Evolutionary conservation across 495 filamentous ascomycete species (phyloP), one percentile per base, ranked within the genome.

Genomic region (Neurospora tetraspora): DNA sequence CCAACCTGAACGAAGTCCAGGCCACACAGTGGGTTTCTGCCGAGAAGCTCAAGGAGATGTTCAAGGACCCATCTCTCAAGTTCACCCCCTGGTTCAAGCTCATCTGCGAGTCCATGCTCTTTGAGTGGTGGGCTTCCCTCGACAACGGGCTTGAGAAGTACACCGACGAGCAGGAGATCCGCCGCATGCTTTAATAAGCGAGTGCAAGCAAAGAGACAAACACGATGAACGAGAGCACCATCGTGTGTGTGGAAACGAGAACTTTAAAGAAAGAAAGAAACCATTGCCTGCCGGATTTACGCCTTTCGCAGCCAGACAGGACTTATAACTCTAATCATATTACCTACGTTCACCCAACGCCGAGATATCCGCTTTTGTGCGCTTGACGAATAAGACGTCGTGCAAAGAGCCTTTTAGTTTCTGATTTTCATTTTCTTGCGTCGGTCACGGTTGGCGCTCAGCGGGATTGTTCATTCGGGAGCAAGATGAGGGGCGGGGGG

Each of bases 21-120:
- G 94, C 91, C 77, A 92, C 90, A 31, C 85, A 88, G 77, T 98
- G 96, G 75, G 96, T 97, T 37, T 89, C 92, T 11, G 85, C 91
- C 39, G 90, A 93, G 12, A 91, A 96, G 72, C 85, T 99, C 72
- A 96, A 93, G 85, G 75, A 85, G 65, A 93, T 94, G 89, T 97
- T 99, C 80, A 81, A 90, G 77, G 89, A 98, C 79, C 87, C 90
- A 10, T 86, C 78, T 8, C 86, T 97, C 74, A 91, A 87, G 76
- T 99, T 98, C 81, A 99, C 96, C 8, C 96, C 96, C 1, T 99
- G 96, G 96, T 99, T 99, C 86, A 97, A 97, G 88, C 89, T 99
- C 75, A 98, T 99, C 79, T 99, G 96, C 86, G 82, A 98, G 76
- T 94, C 93, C 70, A 92, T 98, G 94, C 88, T 99, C 61, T 98